Evolutionary conservation across 2,329 filamentous ascomycete genomes (phyloP).

Genomic region (Rosellinia necatrix): DNA sequence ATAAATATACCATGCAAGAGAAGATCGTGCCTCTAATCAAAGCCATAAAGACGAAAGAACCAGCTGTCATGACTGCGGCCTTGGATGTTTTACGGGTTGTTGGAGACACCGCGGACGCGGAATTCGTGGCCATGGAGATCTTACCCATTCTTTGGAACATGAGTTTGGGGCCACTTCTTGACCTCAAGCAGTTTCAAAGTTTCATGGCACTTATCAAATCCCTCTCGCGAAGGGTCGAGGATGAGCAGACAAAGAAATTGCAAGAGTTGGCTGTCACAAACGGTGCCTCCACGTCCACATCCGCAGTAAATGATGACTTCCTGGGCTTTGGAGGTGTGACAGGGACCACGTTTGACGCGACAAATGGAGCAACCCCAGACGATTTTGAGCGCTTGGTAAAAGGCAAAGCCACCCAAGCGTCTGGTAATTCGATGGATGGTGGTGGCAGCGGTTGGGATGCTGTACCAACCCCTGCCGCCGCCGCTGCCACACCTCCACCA

Average conservation of each 20-base stretch:
- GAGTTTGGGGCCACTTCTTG: conserved; percentile 85
- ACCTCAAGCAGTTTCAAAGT: conserved; percentile 82
- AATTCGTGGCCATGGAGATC: conserved; percentile 90
- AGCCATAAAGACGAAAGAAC: conserved; percentile 96
- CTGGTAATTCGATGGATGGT: conserved; percentile 48
- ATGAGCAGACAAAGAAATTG: conserved; percentile 85
- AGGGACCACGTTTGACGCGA: conserved; percentile 59
- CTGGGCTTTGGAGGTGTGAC: conserved; percentile 72
- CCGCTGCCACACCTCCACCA: conserved; percentile 41
- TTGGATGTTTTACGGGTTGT: conserved; percentile 84
- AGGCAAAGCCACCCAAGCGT: conserved; percentile 59
- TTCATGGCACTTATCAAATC: conserved; percentile 90
- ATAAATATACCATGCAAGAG: conserved; percentile 98
- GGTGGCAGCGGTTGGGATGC: conserved; percentile 59
- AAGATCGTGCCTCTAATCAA: conserved; percentile 91
- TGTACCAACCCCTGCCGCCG: conserved; percentile 36
- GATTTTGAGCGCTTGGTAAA: conserved; percentile 92
- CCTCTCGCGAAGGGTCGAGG: conserved; percentile 79
- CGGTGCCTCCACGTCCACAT: conserved; percentile 51
- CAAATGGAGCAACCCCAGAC: conserved; percentile 62
- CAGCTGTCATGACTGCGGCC: conserved; percentile 94
- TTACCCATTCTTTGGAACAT: conserved; percentile 90
- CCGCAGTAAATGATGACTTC: conserved; percentile 66
- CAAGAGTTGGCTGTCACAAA: conserved; percentile 74
- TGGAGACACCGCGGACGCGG: conserved; percentile 78